Evolutionary conservation across 2,329 filamentous ascomycete genomes (phyloP), one percentile per base, ranked within the genome.

Genomic region (Sporothrix brasiliensis): DNA sequence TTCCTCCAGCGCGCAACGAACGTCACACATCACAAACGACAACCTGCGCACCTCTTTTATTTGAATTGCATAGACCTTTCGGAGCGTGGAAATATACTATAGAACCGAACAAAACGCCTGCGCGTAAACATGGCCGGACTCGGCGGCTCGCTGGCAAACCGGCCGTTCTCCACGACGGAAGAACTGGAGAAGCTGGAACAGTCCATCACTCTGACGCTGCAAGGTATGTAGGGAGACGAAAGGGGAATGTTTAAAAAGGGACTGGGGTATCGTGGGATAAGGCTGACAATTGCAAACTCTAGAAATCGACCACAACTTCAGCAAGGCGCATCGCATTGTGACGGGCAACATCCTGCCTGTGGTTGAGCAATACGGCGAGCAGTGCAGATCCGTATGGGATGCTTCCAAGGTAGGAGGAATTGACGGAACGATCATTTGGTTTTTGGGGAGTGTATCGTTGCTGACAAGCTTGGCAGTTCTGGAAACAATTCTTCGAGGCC

Each of bases 241-340:
- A 24, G 13, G 6, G 11, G n/a, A 9, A 13, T 24, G 21, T 13
- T 16, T 19, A 2, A 2, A 13, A 7, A n/a, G 24, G 11, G 9
- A 52, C 7, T 58, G 4, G 11, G 24, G 39, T 1, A 24, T 13
- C 2, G 39, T 53, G 16, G 50, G 39, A 7, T 1, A 16, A 21
- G 19, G 44, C 63, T 68, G 34, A 58, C 44, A 71, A 76, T 74
- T 9, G 39, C 49, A 39, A 63, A 14, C 27, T 21, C 9, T 9
- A 96, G 95, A 99, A 84, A 99, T 99, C 82, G 95, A 99, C 79
- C 92, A 93, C 80, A 99, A 99, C 81, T 99, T 99, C 80, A 97
- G 92, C 82, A 93, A 92, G 77, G 94, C 95, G 41, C 95, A 99
- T 80, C 90, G 93, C 73, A 98, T 99, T 72, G 94, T 99, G 52